Base-by-base conservation (phyloP, 805 yeast genomes). In the Saitoella complicata region DNA sequence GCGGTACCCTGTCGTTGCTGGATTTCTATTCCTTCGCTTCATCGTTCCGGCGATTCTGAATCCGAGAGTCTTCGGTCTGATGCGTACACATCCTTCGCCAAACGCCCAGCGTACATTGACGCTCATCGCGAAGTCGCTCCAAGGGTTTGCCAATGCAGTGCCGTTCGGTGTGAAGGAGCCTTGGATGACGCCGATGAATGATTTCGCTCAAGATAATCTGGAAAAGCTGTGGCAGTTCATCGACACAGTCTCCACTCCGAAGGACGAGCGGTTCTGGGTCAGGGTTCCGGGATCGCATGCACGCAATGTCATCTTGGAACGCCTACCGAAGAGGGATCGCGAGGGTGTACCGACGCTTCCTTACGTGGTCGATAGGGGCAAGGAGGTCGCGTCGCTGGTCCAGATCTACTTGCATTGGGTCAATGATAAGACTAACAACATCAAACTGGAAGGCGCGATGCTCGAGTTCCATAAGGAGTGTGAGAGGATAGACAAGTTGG, bases 1-100 rank as follows among this genome's bases (percentile, higher is more conserved):
- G 0, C 45, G 49, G 30, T 65, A 80, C 47, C 80, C 86, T 55
- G 81, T 94, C 42, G 63, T 87, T 32, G 73, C 91, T 13, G 86
- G 95, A 0, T 82, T 91, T 54, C 64, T 88, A 8, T 91, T 88
- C 58, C 63, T 88, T 48, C 66, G 95, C 48, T 83, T 79, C 59
- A 72, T 86, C 51, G 86, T 95, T 54, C 97, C 98, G 0, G 94
- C 95, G 0, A 72, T 88, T 31, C 63, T 91, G 56, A 87, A 85
- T 55, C 98, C 98, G 0, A 85, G 84, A 54, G 60, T 87, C 41
- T 86, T 85, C 58, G 76, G 78, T 48, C 65, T 91, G 42, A 73
- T 84, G 0, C 70, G 73, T 43, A 68, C 72, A 35, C 88, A 82
- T 52, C 84, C 85, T 47, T 69, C 76, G 6, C 84, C 86, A 1